Base-by-base conservation (phyloP, 1,284 basidiomycete genomes). In the Malassezia furfur region DNA sequence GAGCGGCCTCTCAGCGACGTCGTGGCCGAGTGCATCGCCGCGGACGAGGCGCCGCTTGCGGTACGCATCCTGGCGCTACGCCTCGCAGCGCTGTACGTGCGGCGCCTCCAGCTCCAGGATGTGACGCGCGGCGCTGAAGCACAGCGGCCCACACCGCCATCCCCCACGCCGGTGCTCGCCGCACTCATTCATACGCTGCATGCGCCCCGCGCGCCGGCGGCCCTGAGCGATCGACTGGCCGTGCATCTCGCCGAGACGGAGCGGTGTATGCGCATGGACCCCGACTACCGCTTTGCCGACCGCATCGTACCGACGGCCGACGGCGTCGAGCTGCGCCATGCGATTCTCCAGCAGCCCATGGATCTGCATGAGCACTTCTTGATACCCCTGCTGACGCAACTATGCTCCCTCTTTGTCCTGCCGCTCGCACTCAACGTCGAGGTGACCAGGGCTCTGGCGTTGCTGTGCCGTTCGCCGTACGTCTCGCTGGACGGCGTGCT, bases 381-480 rank as follows among this genome's bases (percentile, higher is more conserved):
- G 15, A 11, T n/a, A 14, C 15, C 28, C 12, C 25, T 49, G 5
- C 15, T 39, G 6, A 7, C 7, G 2, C n/a, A 11, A 11, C 48
- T 54, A n/a, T 45, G 38, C 22, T 11, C 10, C 7, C 43, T 40
- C 9, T 44, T 54, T n/a, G 8, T 10, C 1, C 15, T 15, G 17
- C 32, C 38, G 9, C 25, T 31, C 7, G 19, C 12, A 2, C 8
- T 30, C 7, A 54, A 54, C 40, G 2, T 54, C n/a, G 22, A 14
- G 11, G 7, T 50, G 15, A 44, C 31, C 3, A 19, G 19, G 2
- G 12, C 46, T 8, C 30, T 54, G 3, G 21, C 30, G 2, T 6
- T 37, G 12, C 48, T 54, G 17, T 54, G 46, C 30, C 52, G 52
- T 21, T 41, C 47, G 5, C 52, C 52, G 0, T 41, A 41, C 10